These are phyloP conservation scores for Fusarium incarnatum DNA, from an alignment of 2,329 filamentous ascomycete species.

Conservation along the genomic window DNA sequence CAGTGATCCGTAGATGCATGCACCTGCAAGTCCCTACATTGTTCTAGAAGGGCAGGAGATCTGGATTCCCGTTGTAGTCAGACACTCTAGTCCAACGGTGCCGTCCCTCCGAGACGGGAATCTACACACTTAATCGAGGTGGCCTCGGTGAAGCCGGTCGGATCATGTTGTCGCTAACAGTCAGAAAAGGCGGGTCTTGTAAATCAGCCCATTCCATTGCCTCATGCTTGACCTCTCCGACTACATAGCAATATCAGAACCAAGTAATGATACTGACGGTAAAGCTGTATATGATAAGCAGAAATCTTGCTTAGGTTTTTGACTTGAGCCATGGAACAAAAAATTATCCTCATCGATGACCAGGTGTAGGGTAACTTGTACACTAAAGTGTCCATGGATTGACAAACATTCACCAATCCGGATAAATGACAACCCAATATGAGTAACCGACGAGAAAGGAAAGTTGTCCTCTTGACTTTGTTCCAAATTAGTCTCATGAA, in stretches of 20 bases:
- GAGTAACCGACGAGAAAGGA: background rate
- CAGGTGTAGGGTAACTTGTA: background rate
- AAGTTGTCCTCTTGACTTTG: background rate
- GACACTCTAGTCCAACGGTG: slow-evolving; percentile 9
- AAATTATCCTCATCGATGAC: background rate
- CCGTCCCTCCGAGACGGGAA: slow-evolving; percentile 9
- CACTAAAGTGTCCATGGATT: background rate
- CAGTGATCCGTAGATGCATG: background rate
- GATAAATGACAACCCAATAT: background rate
- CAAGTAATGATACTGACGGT: no score
- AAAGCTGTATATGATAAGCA: background rate
- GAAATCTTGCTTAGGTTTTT: no score
- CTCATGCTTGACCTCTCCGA: background rate
- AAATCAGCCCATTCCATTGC: slow-evolving; percentile 9
- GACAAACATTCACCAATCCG: background rate
- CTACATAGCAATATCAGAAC: no score
- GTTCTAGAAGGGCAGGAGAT: background rate
- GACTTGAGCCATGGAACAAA: background rate
- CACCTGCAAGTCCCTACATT: slow-evolving; percentile 3
- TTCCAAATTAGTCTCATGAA: background rate
- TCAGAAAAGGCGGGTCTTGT: slow-evolving; percentile 3
- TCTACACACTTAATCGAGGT: background rate
- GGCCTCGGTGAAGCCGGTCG: slow-evolving; percentile 16
- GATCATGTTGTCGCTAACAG: background rate
- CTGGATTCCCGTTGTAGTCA: background rate